A percentile compares a stretch with the other conserved stretches of the same genome.
Conservation (phyloP, 257 asterid genomes). For the Verbascum thapsus region DNA sequence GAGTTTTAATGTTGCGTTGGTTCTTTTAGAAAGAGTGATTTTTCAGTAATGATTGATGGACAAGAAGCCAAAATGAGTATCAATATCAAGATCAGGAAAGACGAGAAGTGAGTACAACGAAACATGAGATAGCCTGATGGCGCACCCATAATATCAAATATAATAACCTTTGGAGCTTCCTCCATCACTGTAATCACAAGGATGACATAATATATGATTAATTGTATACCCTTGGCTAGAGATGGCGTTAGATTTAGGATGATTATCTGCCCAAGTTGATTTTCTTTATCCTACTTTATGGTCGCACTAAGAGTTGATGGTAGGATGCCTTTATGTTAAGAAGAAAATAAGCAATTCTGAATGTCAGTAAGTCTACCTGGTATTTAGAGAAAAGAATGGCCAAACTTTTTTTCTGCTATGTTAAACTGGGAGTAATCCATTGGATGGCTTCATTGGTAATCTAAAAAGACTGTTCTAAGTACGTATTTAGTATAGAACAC, state of each 20-base stretch:
- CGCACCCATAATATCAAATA: conserved; percentile 12
- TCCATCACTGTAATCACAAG: not conserved
- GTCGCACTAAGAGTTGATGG: not conserved
- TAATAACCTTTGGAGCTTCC: not conserved
- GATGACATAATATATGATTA: not conserved
- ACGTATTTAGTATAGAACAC: too few species aligned
- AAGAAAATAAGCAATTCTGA: not conserved
- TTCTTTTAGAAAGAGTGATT: not conserved
- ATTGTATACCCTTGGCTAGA: conserved; percentile 2
- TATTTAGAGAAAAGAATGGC: not conserved
- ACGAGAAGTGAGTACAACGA: not conserved
- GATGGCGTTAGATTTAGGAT: conserved; percentile 19
- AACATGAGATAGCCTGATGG: conserved; percentile 4
- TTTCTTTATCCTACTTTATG: not conserved
- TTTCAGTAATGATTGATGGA: not conserved
- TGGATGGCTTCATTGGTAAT: conserved; percentile 11
- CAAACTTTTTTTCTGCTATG: not conserved
- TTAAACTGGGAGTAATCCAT: not conserved
- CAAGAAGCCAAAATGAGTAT: conserved; percentile 6
- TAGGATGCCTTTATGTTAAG: not conserved
- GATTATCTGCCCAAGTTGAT: not conserved
- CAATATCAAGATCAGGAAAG: not conserved
- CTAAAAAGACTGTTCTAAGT: too few species aligned
- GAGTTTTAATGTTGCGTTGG: not conserved
- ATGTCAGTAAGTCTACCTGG: not conserved